Evolutionary conservation across 1,284 basidiomycete genomes (phyloP).

Genomic region (Cryptococcus sp.): DNA sequence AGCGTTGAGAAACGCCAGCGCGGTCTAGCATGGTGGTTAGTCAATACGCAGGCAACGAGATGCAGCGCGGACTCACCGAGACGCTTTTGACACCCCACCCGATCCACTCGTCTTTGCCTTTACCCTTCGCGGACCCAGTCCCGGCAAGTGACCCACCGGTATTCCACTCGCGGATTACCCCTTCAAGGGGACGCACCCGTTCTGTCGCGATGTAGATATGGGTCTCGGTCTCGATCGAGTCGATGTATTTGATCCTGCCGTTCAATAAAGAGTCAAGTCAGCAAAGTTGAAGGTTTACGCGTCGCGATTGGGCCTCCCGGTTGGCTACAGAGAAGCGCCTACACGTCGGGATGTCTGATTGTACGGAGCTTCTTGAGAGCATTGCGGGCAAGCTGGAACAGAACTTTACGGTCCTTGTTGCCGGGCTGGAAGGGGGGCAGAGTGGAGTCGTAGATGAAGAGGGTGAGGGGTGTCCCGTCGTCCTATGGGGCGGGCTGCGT

Average conservation of each 20-base stretch:
- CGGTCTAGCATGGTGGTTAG: slow-evolving; percentile 58
- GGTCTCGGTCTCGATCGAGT: slow-evolving; percentile 82
- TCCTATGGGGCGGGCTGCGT: slow-evolving; percentile 70
- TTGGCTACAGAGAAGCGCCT: background rate
- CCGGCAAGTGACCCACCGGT: slow-evolving; percentile 32
- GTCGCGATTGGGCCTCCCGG: background rate
- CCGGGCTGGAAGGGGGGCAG: slow-evolving; percentile 47
- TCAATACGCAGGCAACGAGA: background rate
- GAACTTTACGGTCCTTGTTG: slow-evolving; percentile 56
- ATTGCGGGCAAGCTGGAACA: slow-evolving; percentile 80
- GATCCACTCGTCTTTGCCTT: slow-evolving; percentile 78
- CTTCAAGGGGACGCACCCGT: slow-evolving; percentile 72
- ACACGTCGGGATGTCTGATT: slow-evolving; percentile 88
- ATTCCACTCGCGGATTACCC: slow-evolving; percentile 62
- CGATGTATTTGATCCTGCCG: slow-evolving; percentile 77
- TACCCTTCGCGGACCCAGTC: slow-evolving; percentile 50
- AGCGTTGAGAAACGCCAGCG: slow-evolving; percentile 86
- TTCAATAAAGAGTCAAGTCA: slow-evolving; percentile 7
- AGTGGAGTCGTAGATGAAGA: slow-evolving; percentile 81
- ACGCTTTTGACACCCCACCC: slow-evolving; percentile 91
- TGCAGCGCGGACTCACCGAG: slow-evolving; percentile 60
- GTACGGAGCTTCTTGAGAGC: slow-evolving; percentile 85
- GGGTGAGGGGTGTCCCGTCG: slow-evolving; percentile 74
- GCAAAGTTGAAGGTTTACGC: background rate
- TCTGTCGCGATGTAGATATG: slow-evolving; percentile 93